These are phyloP conservation scores for Bipolaris cookei DNA, from an alignment of 2,329 filamentous ascomycete species.

Conservation along the genomic window DNA sequence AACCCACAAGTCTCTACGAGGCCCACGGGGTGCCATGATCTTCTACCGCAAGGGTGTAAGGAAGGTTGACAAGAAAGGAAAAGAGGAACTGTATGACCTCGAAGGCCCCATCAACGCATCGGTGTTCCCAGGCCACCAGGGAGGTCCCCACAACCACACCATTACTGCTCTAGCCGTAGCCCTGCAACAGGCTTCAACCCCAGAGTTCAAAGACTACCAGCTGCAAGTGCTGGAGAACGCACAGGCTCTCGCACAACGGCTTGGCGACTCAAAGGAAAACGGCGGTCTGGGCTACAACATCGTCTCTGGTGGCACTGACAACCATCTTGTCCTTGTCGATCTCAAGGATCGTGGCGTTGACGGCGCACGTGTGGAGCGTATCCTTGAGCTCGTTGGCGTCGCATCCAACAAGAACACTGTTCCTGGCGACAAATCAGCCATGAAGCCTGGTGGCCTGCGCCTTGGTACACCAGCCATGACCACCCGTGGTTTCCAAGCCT, in stretches of 20 bases:
- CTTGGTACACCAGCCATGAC: constrained; percentile 99
- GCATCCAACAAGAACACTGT: constrained; percentile 99
- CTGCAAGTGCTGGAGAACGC: constrained; percentile 88
- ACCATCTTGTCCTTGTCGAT: constrained; percentile 92
- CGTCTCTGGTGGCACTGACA: constrained; percentile 94
- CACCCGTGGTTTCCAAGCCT: constrained; percentile 87
- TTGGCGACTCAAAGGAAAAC: constrained; percentile 72
- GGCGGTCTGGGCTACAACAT: constrained; percentile 82
- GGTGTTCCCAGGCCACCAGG: constrained; percentile 97
- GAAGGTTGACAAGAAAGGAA: constrained; percentile 86
- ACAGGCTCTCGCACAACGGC: constrained; percentile 77
- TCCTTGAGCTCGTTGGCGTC: constrained; percentile 90
- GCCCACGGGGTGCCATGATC: constrained; percentile 98
- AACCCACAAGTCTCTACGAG: constrained; percentile 98
- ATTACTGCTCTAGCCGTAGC: constrained; percentile 95
- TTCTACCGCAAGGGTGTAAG: constrained; percentile 99
- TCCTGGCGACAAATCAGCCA: constrained; percentile 93
- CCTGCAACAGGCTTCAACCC: constrained; percentile 86
- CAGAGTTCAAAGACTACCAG: constrained; percentile 93
- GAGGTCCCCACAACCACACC: constrained; percentile 98
- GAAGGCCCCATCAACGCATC: constrained; percentile 93
- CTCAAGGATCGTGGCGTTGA: constrained; percentile 88
- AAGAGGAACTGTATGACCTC: constrained; percentile 91
- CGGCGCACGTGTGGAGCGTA: constrained; percentile 85
- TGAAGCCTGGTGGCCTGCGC: constrained; percentile 92